Base-by-base conservation (phyloP, 148 eudicot genomes). In the Oxyria digyna region DNA sequence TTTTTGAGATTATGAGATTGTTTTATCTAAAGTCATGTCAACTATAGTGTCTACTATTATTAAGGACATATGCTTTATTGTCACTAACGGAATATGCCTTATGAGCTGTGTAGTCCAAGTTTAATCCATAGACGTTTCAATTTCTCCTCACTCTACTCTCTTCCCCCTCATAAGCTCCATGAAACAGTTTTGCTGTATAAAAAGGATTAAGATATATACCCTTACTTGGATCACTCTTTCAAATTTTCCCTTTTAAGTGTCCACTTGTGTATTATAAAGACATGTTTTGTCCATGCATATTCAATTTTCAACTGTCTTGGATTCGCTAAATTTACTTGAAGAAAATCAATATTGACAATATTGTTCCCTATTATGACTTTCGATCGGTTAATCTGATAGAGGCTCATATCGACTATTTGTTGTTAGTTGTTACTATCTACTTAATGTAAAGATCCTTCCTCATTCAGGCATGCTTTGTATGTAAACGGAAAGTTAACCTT, bases 381-480 rank as follows among this genome's bases (percentile, higher is more conserved):
- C 4, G 33, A 27, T 5, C 13, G 14, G 63, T 27, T 26, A 12
- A 24, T 55, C 33, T 24, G 57, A 49, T 49, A 20, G 57, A 49
- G 57, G 26, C 8, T 26, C 32, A 23, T 27, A 55, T 11, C 26
- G 12, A 1, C 27, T 49, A 7, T 54, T 24, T 4, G 49, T 41
- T 41, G 13, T 3, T 41, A 41, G 2, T 11, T 54, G 15, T 24
- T 26, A 54, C 17, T 24, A 54, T 54, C 32, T 54, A 12, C 31
- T 54, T 24, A 24, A n/a, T 12, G 37, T 14, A 6, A 57, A 3
- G 35, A 14, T 59, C 37, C 38, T 59, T 59, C 64, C 64, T 57
- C 45, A 3, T 66, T n/a, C 81, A 93, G 98, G 91, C 79, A 71
- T 93, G 98, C 78, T 87, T 73, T 76, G 14, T 93, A 26, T 93